Evolutionary conservation across 2,329 filamentous ascomycete species (phyloP), one percentile per base, ranked within the genome.

Genomic region (Dactylellina leptospora): DNA sequence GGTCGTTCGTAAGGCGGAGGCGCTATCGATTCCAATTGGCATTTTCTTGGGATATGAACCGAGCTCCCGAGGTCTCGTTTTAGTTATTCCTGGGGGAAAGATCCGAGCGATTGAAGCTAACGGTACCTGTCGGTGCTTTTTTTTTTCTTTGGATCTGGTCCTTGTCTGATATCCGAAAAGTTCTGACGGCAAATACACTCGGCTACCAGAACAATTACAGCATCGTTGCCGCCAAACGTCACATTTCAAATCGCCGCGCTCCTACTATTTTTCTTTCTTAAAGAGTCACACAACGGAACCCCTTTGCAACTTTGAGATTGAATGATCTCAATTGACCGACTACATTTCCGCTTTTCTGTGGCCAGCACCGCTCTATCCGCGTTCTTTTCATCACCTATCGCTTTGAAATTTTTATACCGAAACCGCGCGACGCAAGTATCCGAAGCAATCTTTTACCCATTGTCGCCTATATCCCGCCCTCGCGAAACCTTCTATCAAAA

Each of bases 161-260:
- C 16, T 56, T 1, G 22, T 10, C 10, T 30, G 55, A 60, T 55
- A 70, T 70, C 58, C 58, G 58, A 71, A 48, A n/a, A 22, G 40
- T 25, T 61, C 42, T 44, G 36, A 71, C 66, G 66, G 66, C 66
- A 71, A 20, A 45, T 71, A 55, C 44, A 38, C 10, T 71, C 66
- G 66, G 66, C 66, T 71, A 71, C 42, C 38, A 22, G 27, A 13
- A 16, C 27, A 36, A 10, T 56, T 71, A 42, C n/a, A 55, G 55
- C 55, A 55, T 63, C 53, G 28, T 47, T 40, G 50, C 58, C 40
- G 56, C 58, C 51, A 45, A 62, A 71, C 66, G 58, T 71, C 66
- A 69, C 40, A 58, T 8, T 50, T 25, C 10, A 8, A 25, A 53
- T 40, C 25, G 6, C 40, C 10, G 22, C 36, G 25, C n/a, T 25